Conservation (phyloP, 2,329 filamentous ascomycete species). For the Neodidymelliopsis sp. region DNA sequence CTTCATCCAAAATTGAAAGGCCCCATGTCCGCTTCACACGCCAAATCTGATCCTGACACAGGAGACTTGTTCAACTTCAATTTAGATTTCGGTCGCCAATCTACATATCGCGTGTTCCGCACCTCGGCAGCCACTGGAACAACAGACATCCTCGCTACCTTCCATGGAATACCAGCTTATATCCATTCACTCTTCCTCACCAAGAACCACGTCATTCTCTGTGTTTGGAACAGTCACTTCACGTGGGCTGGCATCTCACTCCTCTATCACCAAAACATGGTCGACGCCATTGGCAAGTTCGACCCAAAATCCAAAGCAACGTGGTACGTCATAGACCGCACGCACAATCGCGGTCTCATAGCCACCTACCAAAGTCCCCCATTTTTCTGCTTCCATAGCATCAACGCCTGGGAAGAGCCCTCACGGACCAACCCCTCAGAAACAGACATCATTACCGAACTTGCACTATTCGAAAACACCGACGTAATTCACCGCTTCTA, state of each 20-base stretch:
- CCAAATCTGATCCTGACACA: slow-evolving; percentile 72
- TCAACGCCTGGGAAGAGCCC: slow-evolving; percentile 77
- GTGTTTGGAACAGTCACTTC: slow-evolving; percentile 72
- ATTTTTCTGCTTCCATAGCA: slow-evolving; percentile 80
- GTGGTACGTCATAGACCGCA: slow-evolving; percentile 80
- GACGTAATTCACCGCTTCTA: slow-evolving; percentile 73
- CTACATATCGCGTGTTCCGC: slow-evolving; percentile 74
- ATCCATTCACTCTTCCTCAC: slow-evolving; percentile 85
- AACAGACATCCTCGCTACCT: slow-evolving; percentile 74
- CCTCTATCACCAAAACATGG: slow-evolving; percentile 70
- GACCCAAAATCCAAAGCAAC: slow-evolving; percentile 63
- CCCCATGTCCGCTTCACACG: slow-evolving; percentile 73
- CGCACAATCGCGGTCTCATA: slow-evolving; percentile 67
- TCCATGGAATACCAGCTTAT: slow-evolving; percentile 69
- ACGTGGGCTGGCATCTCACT: slow-evolving; percentile 66
- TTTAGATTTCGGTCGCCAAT: slow-evolving; percentile 64
- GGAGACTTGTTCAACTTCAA: slow-evolving; percentile 87
- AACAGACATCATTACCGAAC: slow-evolving; percentile 70
- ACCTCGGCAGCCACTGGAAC: slow-evolving; percentile 68
- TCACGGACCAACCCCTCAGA: slow-evolving; percentile 44
- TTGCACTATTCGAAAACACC: slow-evolving; percentile 68
- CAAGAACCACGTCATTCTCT: slow-evolving; percentile 73
- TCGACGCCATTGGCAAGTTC: slow-evolving; percentile 72
- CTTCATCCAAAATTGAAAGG: slow-evolving; percentile 76
- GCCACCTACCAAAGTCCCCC: slow-evolving; percentile 72